phyloP scores from a whole-genome alignment of 176 grass and related monocot genomes.

The Leersia perrieri region DNA sequence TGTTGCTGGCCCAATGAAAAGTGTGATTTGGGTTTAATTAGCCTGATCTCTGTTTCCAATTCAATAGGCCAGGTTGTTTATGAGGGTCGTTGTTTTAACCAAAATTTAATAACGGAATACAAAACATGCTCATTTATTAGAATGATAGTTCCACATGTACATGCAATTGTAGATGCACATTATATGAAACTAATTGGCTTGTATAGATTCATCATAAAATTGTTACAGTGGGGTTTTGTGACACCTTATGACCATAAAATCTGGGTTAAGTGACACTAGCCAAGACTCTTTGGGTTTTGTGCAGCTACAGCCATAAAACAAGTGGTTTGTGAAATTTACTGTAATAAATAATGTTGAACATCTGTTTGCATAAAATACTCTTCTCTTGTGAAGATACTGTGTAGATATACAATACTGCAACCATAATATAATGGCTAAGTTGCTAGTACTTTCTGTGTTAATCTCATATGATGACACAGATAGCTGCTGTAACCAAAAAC shows the following conservation, averaged over 20 bases:
- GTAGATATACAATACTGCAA: neutral
- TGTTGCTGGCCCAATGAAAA: neutral
- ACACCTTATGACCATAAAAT: neutral
- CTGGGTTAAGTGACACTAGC: neutral
- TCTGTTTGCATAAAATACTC: neutral
- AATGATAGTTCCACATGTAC: neutral
- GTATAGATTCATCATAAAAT: neutral
- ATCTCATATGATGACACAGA: neutral
- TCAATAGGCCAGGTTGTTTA: slow-evolving; percentile 10
- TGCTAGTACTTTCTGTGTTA: neutral
- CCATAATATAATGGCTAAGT: neutral
- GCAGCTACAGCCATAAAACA: neutral
- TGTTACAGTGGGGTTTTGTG: neutral
- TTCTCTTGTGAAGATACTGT: too few relatives aligned
- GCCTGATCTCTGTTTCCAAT: neutral
- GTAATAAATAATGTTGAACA: neutral
- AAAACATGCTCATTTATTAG: neutral
- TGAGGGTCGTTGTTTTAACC: neutral
- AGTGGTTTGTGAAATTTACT: neutral
- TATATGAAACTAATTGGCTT: neutral
- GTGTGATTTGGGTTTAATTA: slow-evolving; percentile 1
- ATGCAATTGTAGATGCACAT: neutral
- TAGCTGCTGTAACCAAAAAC: neutral
- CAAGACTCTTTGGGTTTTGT: neutral
- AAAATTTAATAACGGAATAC: neutral